Percentiles rank a stretch among this genome's conserved stretches.
phyloP scores from a whole-genome alignment of 208 protist genomes.

The Acanthamoeba castellanii region DNA sequence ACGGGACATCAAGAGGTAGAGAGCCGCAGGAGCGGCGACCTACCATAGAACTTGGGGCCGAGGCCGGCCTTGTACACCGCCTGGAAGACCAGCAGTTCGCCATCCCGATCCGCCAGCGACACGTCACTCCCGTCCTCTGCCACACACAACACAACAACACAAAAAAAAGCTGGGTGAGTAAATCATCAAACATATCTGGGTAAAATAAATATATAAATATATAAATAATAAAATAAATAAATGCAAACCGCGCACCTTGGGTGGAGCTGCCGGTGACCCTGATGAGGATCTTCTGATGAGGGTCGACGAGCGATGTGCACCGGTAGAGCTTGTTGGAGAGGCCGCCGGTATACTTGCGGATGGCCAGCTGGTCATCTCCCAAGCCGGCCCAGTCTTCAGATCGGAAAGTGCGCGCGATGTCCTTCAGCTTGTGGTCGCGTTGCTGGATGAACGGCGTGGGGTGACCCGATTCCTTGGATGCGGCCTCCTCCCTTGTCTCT shows the following conservation, averaged over 20 bases:
- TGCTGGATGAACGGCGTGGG: neutral
- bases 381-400: neutral
- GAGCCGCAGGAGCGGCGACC: neutral
- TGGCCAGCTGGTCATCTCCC: slow-evolving; percentile 9
- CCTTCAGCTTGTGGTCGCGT: slow-evolving; percentile 1
- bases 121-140: slow-evolving; percentile 19
- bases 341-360: slow-evolving; percentile 12
- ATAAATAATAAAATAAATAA: neutral
- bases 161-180: too few relatives aligned
- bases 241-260: neutral
- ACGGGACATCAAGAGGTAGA: neutral
- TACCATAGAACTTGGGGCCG: slow-evolving; percentile 44
- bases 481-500: neutral
- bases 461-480: neutral
- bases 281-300: slow-evolving; percentile 31
- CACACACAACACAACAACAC: too few relatives aligned
- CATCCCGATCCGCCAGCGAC: slow-evolving; percentile 18
- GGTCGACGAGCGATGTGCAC: neutral
- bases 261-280: slow-evolving; percentile 18
- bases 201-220: neutral
- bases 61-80: slow-evolving; percentile 21
- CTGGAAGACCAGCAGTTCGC: slow-evolving; percentile 44
- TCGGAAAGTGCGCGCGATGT: slow-evolving; percentile 26
- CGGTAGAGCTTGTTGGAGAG: slow-evolving; percentile 58
- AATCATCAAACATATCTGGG: neutral